Conservation (phyloP, 768 basidiomycete species). For the Macrolepiota dolichaula region DNA sequence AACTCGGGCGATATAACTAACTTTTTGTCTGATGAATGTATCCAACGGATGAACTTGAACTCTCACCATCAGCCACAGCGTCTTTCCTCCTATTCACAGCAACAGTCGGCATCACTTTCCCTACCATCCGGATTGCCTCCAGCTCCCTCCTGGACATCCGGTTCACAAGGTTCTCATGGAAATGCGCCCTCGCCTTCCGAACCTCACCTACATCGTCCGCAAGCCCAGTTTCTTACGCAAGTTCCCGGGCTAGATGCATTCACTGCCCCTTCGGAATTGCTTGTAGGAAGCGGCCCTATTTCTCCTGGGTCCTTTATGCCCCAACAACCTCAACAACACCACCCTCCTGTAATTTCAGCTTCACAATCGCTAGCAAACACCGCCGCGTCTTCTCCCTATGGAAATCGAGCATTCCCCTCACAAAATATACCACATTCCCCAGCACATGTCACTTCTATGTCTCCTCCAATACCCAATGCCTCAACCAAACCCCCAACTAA, state of each 20-base stretch:
- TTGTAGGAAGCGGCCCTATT: no score
- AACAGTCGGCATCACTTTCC: neutral
- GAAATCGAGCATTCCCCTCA: neutral
- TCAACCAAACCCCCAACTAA: neutral
- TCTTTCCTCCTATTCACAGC: neutral
- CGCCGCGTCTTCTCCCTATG: neutral
- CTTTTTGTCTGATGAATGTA: neutral
- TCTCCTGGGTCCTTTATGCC: no score
- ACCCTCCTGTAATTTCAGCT: no score
- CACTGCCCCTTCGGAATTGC: no score
- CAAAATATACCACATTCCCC: neutral
- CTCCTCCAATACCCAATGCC: neutral
- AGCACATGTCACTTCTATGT: neutral
- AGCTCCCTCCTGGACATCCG: neutral
- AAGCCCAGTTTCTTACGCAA: no score
- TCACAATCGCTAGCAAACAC: no score
- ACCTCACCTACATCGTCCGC: no score
- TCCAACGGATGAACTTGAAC: neutral
- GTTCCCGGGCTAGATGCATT: no score
- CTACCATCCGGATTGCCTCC: neutral
- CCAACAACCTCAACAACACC: no score
- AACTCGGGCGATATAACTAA: neutral
- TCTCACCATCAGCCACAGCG: neutral
- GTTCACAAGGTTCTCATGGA: neutral
- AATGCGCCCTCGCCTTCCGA: neutral